These are phyloP conservation scores for Zymoseptoria passerinii DNA, from an alignment of 2,329 filamentous ascomycete genomes.

Conservation along the genomic window DNA sequence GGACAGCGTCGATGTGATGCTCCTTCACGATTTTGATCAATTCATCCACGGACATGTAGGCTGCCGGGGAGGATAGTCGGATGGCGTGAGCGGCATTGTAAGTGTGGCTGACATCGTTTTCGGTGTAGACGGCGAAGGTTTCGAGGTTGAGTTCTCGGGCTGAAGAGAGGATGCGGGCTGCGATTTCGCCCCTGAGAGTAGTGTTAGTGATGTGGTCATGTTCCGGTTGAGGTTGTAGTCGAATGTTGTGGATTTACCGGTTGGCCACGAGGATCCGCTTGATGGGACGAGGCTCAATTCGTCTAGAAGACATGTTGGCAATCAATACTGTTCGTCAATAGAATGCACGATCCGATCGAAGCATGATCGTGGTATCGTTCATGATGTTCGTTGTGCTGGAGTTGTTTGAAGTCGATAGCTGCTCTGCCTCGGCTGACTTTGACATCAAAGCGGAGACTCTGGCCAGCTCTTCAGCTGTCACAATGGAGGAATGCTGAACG, in stretches of 20 bases:
- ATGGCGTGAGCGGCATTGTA: constrained; percentile 45
- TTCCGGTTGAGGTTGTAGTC: not conserved
- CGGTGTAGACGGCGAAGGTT: constrained; percentile 49
- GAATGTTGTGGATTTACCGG: constrained; percentile 13
- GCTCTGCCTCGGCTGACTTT: not conserved
- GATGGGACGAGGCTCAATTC: constrained; percentile 17
- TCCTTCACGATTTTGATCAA: constrained; percentile 42
- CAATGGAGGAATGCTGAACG: not conserved
- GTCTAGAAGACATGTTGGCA: not conserved
- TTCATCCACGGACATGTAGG: constrained; percentile 46
- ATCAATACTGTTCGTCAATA: too few species aligned
- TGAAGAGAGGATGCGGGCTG: constrained; percentile 51
- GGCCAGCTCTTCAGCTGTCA: not conserved
- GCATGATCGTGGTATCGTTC: too few species aligned
- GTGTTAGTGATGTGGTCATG: not conserved
- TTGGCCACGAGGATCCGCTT: constrained; percentile 26
- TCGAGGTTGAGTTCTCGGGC: constrained; percentile 51
- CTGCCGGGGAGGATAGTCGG: constrained; percentile 41
- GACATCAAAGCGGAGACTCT: not conserved
- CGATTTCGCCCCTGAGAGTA: constrained; percentile 52
- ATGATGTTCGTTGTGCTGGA: not conserved
- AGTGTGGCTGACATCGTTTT: constrained; percentile 49
- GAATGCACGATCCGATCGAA: too few species aligned
- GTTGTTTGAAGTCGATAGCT: not conserved
- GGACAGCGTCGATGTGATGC: constrained; percentile 47